phyloP scores from a whole-genome alignment of 768 basidiomycete genomes.

The Hericium alpestre region DNA sequence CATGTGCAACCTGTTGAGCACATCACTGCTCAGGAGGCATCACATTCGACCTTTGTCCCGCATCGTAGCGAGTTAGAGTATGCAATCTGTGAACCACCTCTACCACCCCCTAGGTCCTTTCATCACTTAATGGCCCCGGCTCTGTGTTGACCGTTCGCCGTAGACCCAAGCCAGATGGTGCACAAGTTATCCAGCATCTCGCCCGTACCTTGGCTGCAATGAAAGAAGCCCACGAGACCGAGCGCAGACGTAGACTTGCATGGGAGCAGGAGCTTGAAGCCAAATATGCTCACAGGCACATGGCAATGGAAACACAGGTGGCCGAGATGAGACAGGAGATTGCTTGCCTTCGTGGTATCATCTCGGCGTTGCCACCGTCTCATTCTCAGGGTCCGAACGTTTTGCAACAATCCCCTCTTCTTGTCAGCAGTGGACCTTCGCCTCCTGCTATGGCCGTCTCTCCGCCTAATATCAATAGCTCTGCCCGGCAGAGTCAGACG shows the following conservation, averaged over 20 bases:
- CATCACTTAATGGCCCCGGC: background rate
- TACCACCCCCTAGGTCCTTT: conserved; percentile 18
- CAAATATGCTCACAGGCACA: conserved; percentile 41
- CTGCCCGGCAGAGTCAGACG: too few relatives aligned
- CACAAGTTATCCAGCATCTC: conserved; percentile 48
- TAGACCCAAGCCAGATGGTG: conserved; percentile 12
- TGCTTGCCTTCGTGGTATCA: conserved; percentile 30
- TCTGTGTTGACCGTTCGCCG: background rate
- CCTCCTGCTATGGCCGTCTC: too few relatives aligned
- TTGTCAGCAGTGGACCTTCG: too few relatives aligned
- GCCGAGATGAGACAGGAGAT: conserved; percentile 46
- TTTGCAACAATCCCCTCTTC: too few relatives aligned
- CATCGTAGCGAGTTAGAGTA: conserved; percentile 59
- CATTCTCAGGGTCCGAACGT: background rate
- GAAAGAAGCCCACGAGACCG: conserved; percentile 49
- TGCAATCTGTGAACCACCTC: conserved; percentile 36
- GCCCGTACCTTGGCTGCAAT: conserved; percentile 47
- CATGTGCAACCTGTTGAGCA: background rate
- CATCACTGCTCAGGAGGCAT: background rate
- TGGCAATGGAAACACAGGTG: conserved; percentile 49
- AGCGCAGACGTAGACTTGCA: conserved; percentile 43
- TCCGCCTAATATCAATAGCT: too few relatives aligned
- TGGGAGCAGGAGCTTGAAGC: conserved; percentile 70
- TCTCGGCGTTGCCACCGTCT: conserved; percentile 14
- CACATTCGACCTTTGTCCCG: conserved; percentile 20